Base-by-base conservation (phyloP, 306 rosid genomes). In the Cucurbita ficifolia region DNA sequence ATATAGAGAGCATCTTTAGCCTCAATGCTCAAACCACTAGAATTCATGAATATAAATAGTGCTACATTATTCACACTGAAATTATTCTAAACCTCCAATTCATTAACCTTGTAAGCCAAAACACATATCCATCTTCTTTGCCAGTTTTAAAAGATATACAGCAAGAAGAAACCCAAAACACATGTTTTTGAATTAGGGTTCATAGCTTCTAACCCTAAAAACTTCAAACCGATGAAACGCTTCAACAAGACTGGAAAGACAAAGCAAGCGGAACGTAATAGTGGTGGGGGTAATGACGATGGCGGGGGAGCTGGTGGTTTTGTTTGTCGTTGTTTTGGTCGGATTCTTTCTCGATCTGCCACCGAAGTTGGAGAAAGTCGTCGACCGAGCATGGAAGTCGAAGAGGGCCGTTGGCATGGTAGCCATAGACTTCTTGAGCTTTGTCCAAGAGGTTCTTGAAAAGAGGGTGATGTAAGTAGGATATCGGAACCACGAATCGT, bases 381-480 rank as follows among this genome's bases (percentile, higher is more conserved):
- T 89, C 96, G 13, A 89, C 84, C 2, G 92, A 89, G 63, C 92
- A 89, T 0, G 92, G 96, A 0, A 89, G 92, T 55, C 81, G 75
- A 40, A 89, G 96, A 3, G 92, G 96, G 46, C 96, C 96, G 0
- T 83, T 82, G 69, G 87, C 79, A 36, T 89, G 92, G 85, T 89
- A 89, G 0, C 96, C 92, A 51, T 89, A 89, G 40, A 84, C 82
- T 48, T 89, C 96, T 14, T 55, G 74, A 69, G 96, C 96, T 61
- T 79, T 81, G 43, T 89, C 96, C 1, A 86, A 79, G 72, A 89
- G 92, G 4, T 55, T 24, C 75, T 84, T 84, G 79, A 89, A 81
- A 33, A 89, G 85, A 48, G 90, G 92, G 53, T 89, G 96, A 54
- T 89, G 84, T 7, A 89, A 87, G 57, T 84, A 87, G 0, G 90